These are phyloP conservation scores for Hanseniaspora gamundiae DNA, from an alignment of 1,139 yeast species.

Conservation along the genomic window DNA sequence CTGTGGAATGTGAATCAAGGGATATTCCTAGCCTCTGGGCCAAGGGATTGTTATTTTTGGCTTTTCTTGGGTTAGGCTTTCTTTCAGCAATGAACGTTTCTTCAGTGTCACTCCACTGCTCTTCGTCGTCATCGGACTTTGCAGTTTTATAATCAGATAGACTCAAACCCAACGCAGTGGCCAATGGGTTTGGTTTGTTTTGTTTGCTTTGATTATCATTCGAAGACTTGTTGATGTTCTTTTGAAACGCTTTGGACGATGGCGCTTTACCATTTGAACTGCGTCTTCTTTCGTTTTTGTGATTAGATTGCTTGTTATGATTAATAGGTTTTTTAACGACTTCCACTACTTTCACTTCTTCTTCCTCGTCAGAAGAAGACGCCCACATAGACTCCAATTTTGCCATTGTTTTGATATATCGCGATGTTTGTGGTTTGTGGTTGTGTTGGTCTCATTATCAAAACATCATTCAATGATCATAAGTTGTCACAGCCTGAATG, in stretches of 20 bases:
- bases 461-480: too few species aligned
- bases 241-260: too few species aligned
- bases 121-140: too few species aligned
- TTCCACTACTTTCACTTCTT: too few species aligned
- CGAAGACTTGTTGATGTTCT: background rate
- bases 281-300: background rate
- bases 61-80: background rate
- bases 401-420: background rate
- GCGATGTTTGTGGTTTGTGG: background rate
- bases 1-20: background rate
- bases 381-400: constrained; percentile 2
- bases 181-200: background rate
- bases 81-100: background rate
- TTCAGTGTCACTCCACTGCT: background rate
- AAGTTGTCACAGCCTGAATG: too few species aligned
- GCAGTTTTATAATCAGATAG: too few species aligned
- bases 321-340: background rate
- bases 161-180: background rate
- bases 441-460: background rate
- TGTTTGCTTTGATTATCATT: background rate
- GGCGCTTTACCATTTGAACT: background rate
- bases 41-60: background rate
- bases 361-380: constrained; percentile 1
- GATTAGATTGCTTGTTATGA: background rate
- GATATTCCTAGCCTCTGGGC: background rate